Conservation (phyloP, 2,329 filamentous ascomycete genomes). For the Clarireedia homoeocarpa region DNA sequence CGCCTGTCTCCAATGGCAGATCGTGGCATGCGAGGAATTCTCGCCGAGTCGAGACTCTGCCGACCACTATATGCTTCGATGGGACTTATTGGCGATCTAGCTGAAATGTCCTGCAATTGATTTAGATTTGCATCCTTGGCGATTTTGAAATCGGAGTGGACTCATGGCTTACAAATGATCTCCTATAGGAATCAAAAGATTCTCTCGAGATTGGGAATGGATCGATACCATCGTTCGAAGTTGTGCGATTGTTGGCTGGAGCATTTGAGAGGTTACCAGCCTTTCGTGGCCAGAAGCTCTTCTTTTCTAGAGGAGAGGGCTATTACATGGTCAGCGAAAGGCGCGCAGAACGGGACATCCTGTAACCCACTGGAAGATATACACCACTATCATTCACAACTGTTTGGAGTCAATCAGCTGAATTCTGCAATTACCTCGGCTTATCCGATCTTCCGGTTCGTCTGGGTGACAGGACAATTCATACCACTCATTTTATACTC, state of each 20-base stretch:
- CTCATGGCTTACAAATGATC: slow-evolving; percentile 71
- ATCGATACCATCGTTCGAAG: slow-evolving; percentile 57
- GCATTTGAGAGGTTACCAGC: slow-evolving; percentile 42
- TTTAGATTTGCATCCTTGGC: slow-evolving; percentile 4
- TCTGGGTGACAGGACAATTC: slow-evolving; percentile 22
- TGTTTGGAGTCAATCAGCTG: slow-evolving; percentile 33
- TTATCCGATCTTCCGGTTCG: not conserved
- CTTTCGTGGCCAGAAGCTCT: slow-evolving; percentile 62
- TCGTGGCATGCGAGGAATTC: slow-evolving; percentile 53
- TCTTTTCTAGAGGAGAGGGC: slow-evolving; percentile 86
- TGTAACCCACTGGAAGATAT: slow-evolving; percentile 70
- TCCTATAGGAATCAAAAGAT: slow-evolving; percentile 92
- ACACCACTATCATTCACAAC: slow-evolving; percentile 95
- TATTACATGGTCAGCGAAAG: slow-evolving; percentile 33
- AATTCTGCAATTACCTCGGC: not conserved
- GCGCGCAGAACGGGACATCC: not conserved
- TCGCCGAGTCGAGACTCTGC: slow-evolving; percentile 72
- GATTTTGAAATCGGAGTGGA: not conserved
- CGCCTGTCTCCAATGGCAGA: slow-evolving; percentile 50
- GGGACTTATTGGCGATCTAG: slow-evolving; percentile 65
- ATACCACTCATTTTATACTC: slow-evolving; percentile 78
- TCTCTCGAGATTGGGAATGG: slow-evolving; percentile 93
- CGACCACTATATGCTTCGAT: slow-evolving; percentile 51
- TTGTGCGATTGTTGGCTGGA: slow-evolving; percentile 52
- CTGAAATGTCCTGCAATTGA: slow-evolving; percentile 72